Base-by-base conservation (phyloP, 768 basidiomycete species). In the Termitomyces sp. region DNA sequence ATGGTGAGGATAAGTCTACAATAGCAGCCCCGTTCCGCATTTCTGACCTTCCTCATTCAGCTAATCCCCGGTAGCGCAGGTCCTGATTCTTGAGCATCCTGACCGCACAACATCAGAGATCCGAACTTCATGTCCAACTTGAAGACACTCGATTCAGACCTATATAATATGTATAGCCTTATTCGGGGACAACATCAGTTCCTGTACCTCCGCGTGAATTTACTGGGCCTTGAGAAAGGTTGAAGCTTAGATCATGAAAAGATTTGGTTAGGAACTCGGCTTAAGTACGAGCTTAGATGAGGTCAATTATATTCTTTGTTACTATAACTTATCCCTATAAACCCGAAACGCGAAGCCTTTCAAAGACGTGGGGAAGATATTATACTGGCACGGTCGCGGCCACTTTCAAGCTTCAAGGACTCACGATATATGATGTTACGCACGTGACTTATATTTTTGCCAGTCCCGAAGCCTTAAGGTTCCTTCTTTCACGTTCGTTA, bases 51-150 rank as follows among this genome's bases (percentile, higher is more conserved):
- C 27, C 34, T 53, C 46, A 61, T 19, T n/a, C 51, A 87, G 87
- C 72, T 89, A 55, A 83, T 89, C 62, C 87, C 87, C 37, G 87
- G 87, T 8, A 88, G 87, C 59, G 79, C 79, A 62, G 87, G 87
- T 7, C 87, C 87, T 0, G 83, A 87, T 35, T 51, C 62, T 34
- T 59, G 48, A 53, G 41, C 27, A 9, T 27, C 19, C n/a, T 37
- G 27, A 35, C 8, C 3, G 16, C 42, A 35, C 25, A 38, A 38
- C 11, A n/a, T 25, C 35, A 38, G 35, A 37, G 23, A 35, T 34
- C 11, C 29, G 37, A n/a, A 5, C 14, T 23, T 29, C 16, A 16
- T 14, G 9, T 10, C n/a, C 25, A 6, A 16, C 9, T 9, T 38
- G 27, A 27, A 38, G 16, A 38, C 27, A 16, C 37, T 6, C 10